phyloP scores from a whole-genome alignment of 1,284 basidiomycete species.

The Cryptococcus jaspeensis region DNA sequence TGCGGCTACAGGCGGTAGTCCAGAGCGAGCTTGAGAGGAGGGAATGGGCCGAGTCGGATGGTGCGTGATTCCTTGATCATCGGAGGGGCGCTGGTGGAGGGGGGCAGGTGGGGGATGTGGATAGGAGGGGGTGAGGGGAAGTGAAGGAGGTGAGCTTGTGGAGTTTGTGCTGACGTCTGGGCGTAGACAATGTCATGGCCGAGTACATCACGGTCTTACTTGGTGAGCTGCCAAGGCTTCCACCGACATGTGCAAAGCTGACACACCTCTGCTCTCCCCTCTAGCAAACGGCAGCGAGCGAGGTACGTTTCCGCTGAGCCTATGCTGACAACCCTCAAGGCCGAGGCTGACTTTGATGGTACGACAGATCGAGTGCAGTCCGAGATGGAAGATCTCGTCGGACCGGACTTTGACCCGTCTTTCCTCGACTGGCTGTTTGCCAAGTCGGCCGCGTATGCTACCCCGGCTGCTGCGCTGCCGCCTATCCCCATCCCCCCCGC shows the following conservation, averaged over 20 bases:
- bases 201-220: slow-evolving; percentile 48
- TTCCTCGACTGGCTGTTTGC: slow-evolving; percentile 48
- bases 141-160: too few species aligned
- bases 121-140: background rate
- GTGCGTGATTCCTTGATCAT: slow-evolving; percentile 16
- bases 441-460: slow-evolving; percentile 16
- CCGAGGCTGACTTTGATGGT: background rate
- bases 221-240: slow-evolving; percentile 26
- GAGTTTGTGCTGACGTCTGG: background rate
- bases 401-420: slow-evolving; percentile 34
- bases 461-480: slow-evolving; percentile 1
- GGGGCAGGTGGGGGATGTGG: background rate
- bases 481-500: background rate
- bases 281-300: slow-evolving; percentile 40
- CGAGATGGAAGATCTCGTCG: slow-evolving; percentile 46
- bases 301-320: slow-evolving; percentile 20
- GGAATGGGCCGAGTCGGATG: slow-evolving; percentile 47
- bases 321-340: background rate
- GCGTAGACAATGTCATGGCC: slow-evolving; percentile 46
- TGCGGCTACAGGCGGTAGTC: slow-evolving; percentile 30
- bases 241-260: slow-evolving; percentile 3
- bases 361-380: slow-evolving; percentile 37
- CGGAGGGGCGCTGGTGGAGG: too few species aligned
- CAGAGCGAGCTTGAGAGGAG: slow-evolving; percentile 44
- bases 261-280: background rate